A percentile compares a stretch with the other conserved stretches of the same genome.
Conservation (phyloP, 345 rosid genomes). For the Dovyalis caffra region DNA sequence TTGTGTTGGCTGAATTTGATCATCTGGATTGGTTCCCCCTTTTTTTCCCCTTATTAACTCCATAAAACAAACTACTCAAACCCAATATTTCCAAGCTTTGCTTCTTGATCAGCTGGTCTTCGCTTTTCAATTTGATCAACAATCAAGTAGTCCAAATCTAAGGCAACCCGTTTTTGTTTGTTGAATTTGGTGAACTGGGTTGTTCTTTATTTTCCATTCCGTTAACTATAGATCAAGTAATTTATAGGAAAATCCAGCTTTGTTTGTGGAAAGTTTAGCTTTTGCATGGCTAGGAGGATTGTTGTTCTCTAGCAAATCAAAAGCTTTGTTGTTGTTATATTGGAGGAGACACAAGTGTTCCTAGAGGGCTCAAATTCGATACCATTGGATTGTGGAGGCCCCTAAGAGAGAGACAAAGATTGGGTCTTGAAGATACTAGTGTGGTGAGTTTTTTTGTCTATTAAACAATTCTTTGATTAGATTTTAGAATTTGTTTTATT, state of each 20-base stretch:
- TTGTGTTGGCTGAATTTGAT: background rate
- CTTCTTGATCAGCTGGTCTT: too few relatives aligned
- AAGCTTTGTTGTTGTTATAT: conserved; percentile 15
- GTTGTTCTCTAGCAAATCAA: conserved; percentile 6
- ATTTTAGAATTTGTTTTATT: background rate
- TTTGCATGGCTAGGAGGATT: conserved; percentile 10
- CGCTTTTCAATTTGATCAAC: background rate
- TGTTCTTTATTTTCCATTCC: conserved; percentile 8
- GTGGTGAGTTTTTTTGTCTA: conserved; percentile 27
- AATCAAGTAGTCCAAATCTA: background rate
- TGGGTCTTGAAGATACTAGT: background rate
- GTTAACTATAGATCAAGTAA: too few relatives aligned
- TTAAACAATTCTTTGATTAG: background rate
- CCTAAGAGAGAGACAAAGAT: conserved; percentile 3
- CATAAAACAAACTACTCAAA: too few relatives aligned
- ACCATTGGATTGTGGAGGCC: conserved; percentile 24
- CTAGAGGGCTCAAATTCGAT: conserved; percentile 17
- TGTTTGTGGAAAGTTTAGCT: background rate
- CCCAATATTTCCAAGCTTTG: too few relatives aligned
- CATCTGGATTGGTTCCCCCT: background rate
- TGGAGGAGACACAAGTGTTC: conserved; percentile 14
- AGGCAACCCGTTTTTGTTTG: conserved; percentile 18
- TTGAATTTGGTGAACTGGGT: conserved; percentile 26
- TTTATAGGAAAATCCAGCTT: too few relatives aligned
- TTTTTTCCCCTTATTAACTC: too few relatives aligned